Base-by-base conservation (phyloP, 192 early-diverging fungal genomes). In the Rhizophlyctis rosea region DNA sequence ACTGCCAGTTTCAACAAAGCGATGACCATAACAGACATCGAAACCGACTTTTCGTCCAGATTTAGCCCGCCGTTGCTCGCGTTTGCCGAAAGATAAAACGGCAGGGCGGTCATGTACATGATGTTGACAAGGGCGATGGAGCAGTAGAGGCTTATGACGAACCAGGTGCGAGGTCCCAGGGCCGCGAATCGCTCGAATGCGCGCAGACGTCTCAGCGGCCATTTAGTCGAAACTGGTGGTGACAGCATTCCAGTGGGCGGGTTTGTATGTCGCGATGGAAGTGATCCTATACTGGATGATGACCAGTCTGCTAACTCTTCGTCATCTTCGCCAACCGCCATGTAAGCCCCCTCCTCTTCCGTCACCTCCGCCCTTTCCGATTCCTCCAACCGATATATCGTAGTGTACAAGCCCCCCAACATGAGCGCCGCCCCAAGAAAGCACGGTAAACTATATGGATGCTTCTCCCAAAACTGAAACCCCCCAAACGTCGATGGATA, bases 51-150 rank as follows among this genome's bases (percentile, higher is more conserved):
- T 0, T 74, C 28, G n/a, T 65, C 31, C 11, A 69, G 61, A 3
- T 31, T 61, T 7, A 76, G 65, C 3, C 77, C 77, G 4, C 72
- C 76, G 2, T 39, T 21, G 14, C 36, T 14, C n/a, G 24, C 30
- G 23, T 54, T n/a, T 2, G 79, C 50, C 1, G 75, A 60, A 35
- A 77, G 74, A 49, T 65, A 72, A 3, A 81, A 75, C 7, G 79
- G 76, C 11, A 77, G 52, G 18, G 70, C 34, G 2, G 73, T 67
- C 30, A 54, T 53, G 50, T 74, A 77, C 9, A 65, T 23, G 34
- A 68, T 71, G 66, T 75, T 76, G 60, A 59, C 59, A 58, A 70
- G 75, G 23, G 79, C 79, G 34, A 76, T 81, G 16, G 60, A 50
- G 68, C 74, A 76, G 70, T 76, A 76, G 29, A 73, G 32, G 5